A percentile compares a stretch with the other conserved stretches of the same genome.
Conservation (phyloP, 75 land plant genomes). For the Sequoiadendron giganteum region DNA sequence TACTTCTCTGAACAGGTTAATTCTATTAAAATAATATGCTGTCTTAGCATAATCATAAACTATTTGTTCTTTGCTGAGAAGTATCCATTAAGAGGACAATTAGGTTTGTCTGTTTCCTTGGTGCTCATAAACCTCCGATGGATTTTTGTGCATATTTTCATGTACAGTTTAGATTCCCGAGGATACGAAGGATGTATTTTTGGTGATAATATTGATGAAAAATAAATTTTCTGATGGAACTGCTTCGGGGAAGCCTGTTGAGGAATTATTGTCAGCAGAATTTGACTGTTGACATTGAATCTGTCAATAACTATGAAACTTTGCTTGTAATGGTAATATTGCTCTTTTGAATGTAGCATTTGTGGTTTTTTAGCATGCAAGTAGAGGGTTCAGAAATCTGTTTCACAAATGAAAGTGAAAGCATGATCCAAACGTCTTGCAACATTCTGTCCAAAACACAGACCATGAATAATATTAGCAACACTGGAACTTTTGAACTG, state of each 20-base stretch:
- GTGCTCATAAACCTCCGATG: not conserved
- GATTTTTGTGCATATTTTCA: not conserved
- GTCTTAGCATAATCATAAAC: not conserved
- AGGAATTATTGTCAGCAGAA: not conserved
- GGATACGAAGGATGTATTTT: not conserved
- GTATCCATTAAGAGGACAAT: not conserved
- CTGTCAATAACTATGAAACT: too few relatives aligned
- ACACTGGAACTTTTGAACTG: too few relatives aligned
- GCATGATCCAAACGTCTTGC: not conserved
- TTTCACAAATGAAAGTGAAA: not conserved
- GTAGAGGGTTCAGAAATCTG: not conserved
- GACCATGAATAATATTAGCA: not conserved
- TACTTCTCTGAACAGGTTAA: not conserved
- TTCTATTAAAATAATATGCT: not conserved
- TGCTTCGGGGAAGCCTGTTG: not conserved
- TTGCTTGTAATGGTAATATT: not conserved
- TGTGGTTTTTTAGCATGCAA: not conserved
- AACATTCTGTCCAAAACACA: not conserved
- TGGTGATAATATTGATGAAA: not conserved
- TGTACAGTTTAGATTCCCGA: not conserved
- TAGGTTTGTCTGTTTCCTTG: not conserved
- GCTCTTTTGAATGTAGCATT: not conserved
- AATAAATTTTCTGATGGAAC: not conserved
- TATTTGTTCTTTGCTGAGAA: not conserved
- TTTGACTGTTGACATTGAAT: too few relatives aligned